These are phyloP conservation scores for Sporopachydermia lactativora DNA, from an alignment of 805 yeast species.

Conservation along the genomic window DNA sequence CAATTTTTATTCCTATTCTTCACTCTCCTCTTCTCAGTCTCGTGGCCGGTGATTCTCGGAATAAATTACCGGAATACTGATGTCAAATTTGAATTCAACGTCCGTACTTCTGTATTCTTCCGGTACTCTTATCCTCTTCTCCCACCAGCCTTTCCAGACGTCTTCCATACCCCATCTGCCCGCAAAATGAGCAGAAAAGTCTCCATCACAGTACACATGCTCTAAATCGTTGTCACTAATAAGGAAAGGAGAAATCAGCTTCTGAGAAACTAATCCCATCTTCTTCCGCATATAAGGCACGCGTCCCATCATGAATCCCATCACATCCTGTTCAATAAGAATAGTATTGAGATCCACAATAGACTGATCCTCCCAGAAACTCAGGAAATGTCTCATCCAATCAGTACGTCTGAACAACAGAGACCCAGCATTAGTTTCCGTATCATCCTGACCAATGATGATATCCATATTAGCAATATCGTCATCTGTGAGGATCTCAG, in stretches of 20 bases:
- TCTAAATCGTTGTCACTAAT: constrained; percentile 1
- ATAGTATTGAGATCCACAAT: not conserved
- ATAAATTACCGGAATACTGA: constrained; percentile 1
- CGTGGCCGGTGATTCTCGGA: not conserved
- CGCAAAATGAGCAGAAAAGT: not conserved
- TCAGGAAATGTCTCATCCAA: constrained; percentile 1
- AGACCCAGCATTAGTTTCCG: not conserved
- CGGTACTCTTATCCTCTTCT: not conserved
- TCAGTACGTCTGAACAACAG: constrained; percentile 1
- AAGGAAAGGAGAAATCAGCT: not conserved
- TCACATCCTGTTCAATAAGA: constrained; percentile 1
- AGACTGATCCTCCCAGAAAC: constrained; percentile 1
- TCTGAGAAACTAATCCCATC: constrained; percentile 1
- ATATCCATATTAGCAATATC: constrained; percentile 1
- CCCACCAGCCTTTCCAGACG: constrained; percentile 1
- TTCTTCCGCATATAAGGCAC: not conserved
- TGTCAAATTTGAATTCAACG: not conserved
- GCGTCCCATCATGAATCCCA: not conserved
- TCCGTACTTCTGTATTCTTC: constrained; percentile 1
- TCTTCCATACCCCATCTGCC: constrained; percentile 1
- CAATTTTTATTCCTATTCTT: no score
- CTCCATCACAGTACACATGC: not conserved
- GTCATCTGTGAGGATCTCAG: constrained; percentile 1
- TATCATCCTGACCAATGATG: not conserved
- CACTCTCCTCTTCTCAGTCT: no score